Conservation (phyloP, 192 early-diverging fungal species). For the Spinellus fusiger region DNA sequence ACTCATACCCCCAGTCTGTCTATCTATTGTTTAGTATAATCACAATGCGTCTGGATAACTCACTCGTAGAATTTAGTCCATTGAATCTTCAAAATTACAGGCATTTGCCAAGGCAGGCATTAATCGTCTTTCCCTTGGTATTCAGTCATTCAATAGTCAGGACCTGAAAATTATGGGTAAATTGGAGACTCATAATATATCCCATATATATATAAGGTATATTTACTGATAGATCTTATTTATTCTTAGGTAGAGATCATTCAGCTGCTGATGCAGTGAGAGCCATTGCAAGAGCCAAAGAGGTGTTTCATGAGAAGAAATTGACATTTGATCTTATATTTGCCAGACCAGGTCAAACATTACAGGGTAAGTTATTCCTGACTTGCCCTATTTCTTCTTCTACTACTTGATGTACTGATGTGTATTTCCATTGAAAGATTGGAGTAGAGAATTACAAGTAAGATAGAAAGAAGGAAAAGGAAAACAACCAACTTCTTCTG, state of each 20-base stretch:
- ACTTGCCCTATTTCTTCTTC: too few species aligned
- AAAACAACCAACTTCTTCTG: background rate
- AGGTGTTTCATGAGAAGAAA: slow-evolving; percentile 33
- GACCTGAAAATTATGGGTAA: slow-evolving; percentile 32
- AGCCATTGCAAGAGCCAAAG: slow-evolving; percentile 33
- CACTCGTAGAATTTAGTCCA: slow-evolving; percentile 7
- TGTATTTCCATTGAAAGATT: too few species aligned
- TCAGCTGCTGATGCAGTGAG: slow-evolving; percentile 32
- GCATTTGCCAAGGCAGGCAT: slow-evolving; percentile 38
- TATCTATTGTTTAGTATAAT: background rate
- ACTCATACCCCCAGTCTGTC: background rate
- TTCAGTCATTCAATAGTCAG: slow-evolving; percentile 41
- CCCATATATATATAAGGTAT: background rate
- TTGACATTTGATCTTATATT: slow-evolving; percentile 51
- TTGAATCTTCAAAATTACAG: slow-evolving; percentile 15
- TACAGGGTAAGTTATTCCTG: too few species aligned
- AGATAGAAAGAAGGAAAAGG: background rate
- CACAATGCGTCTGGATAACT: background rate
- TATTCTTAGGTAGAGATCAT: slow-evolving; percentile 40
- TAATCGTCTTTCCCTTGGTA: slow-evolving; percentile 47
- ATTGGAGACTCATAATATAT: background rate
- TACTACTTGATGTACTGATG: too few species aligned
- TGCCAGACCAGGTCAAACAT: slow-evolving; percentile 39
- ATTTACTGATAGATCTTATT: slow-evolving; percentile 37
- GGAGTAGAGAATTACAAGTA: slow-evolving; percentile 38